A percentile compares a stretch with the other conserved stretches of the same genome.
These are phyloP conservation scores for Primulina huaijiensis DNA, from an alignment of 257 asterid species.

Conservation along the genomic window DNA sequence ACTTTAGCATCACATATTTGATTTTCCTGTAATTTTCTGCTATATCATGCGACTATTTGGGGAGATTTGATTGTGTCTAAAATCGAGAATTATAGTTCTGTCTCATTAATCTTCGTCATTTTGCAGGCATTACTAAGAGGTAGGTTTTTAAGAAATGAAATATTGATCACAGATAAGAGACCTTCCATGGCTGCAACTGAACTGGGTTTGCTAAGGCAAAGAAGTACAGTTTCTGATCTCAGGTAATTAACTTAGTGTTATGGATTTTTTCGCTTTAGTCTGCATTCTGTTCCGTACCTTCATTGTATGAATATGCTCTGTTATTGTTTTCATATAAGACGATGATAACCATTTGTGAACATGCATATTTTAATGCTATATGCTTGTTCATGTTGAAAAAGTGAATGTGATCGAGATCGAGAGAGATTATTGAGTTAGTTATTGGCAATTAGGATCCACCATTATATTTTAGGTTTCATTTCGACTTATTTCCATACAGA, in stretches of 20 bases:
- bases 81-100: slow-evolving; percentile 9
- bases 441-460: neutral
- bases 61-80: slow-evolving; percentile 2
- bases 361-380: neutral
- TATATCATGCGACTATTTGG: neutral
- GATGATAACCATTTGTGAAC: neutral
- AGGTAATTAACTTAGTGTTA: slow-evolving; percentile 44
- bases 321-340: neutral
- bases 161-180: slow-evolving; percentile 43
- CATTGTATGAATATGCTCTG: neutral
- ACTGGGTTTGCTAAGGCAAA: slow-evolving; percentile 68
- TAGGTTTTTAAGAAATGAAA: slow-evolving; percentile 66
- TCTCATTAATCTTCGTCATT: slow-evolving; percentile 2
- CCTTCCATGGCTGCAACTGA: slow-evolving; percentile 65
- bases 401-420: neutral
- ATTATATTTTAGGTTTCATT: neutral
- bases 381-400: neutral
- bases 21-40: neutral
- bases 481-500: neutral
- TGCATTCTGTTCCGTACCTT: neutral
- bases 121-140: slow-evolving; percentile 79
- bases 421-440: neutral
- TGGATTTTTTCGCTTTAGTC: neutral
- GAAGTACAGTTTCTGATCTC: slow-evolving; percentile 72
- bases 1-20: neutral